Evolutionary conservation across 768 basidiomycete species (phyloP).

Genomic region (Kwoniella botswanensis): DNA sequence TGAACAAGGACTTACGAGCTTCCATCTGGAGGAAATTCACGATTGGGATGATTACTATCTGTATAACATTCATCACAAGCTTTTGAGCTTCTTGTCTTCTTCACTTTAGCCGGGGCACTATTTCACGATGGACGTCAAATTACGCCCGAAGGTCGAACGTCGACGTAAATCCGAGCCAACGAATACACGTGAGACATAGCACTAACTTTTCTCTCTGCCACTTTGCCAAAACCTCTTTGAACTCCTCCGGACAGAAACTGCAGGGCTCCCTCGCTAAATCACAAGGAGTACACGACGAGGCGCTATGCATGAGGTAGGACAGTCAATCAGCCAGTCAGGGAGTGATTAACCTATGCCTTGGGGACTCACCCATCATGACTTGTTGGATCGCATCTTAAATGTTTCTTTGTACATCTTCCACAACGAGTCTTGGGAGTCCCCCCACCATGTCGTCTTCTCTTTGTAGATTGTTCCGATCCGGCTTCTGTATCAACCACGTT

Average conservation of each 20-base stretch:
- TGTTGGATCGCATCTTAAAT: background rate
- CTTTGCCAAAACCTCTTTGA: background rate
- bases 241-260: background rate
- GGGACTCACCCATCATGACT: background rate
- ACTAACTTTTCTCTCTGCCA: background rate
- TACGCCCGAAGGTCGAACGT: too few species aligned
- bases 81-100: background rate
- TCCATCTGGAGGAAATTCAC: background rate
- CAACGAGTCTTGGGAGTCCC: background rate
- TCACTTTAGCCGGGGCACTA: background rate
- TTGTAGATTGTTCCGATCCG: background rate
- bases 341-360: too few species aligned
- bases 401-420: background rate
- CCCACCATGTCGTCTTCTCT: background rate
- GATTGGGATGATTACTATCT: background rate
- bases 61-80: constrained; percentile 1
- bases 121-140: too few species aligned
- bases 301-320: background rate
- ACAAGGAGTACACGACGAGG: background rate
- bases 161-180: too few species aligned
- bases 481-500: too few species aligned
- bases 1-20: background rate
- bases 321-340: too few species aligned
- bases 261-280: background rate
- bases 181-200: background rate